Percentiles rank a stretch among this genome's conserved stretches.
These are phyloP conservation scores for Torulaspora globosa DNA, from an alignment of 1,139 yeast species.

Conservation along the genomic window DNA sequence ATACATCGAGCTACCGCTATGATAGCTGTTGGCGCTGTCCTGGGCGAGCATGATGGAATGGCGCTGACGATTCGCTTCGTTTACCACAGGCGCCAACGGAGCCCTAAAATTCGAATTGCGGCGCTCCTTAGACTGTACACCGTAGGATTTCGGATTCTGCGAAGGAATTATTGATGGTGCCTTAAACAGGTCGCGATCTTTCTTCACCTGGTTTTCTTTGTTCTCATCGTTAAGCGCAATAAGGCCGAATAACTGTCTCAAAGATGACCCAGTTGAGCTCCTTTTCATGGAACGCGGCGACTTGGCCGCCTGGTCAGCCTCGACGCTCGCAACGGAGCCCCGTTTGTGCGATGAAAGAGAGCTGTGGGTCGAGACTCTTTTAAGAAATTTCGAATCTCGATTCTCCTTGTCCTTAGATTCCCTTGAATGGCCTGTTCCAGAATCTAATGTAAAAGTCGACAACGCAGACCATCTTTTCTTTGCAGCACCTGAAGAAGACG, in stretches of 20 bases:
- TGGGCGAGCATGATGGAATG: conserved; percentile 12
- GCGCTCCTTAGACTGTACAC: conserved; percentile 11
- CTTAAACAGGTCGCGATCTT: conserved; percentile 11
- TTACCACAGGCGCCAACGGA: conserved; percentile 15
- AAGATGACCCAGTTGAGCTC: conserved; percentile 34
- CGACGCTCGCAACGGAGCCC: conserved; percentile 19
- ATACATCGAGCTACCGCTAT: conserved; percentile 3
- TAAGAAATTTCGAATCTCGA: conserved; percentile 12
- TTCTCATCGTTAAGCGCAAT: conserved; percentile 28
- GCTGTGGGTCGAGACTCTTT: conserved; percentile 19
- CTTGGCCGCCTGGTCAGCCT: conserved; percentile 6
- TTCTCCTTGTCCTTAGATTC: conserved; percentile 15
- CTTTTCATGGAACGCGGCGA: conserved; percentile 25
- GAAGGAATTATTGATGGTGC: conserved; percentile 9
- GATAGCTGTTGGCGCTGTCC: conserved; percentile 5
- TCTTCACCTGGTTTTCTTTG: conserved; percentile 17
- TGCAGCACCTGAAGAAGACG: conserved; percentile 21
- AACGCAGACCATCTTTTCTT: conserved; percentile 36
- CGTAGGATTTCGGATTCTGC: conserved; percentile 1
- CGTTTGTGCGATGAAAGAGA: conserved; percentile 22
- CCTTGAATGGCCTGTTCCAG: conserved; percentile 12
- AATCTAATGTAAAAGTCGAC: conserved; percentile 25
- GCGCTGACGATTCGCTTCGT: conserved; percentile 13
- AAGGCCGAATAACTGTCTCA: conserved; percentile 31
- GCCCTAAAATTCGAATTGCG: conserved; percentile 14